A percentile compares a stretch with the other conserved stretches of the same genome.
Evolutionary conservation across 2,329 filamentous ascomycete genomes (phyloP).

Genomic region (Penicillium aurantiogriseum): DNA sequence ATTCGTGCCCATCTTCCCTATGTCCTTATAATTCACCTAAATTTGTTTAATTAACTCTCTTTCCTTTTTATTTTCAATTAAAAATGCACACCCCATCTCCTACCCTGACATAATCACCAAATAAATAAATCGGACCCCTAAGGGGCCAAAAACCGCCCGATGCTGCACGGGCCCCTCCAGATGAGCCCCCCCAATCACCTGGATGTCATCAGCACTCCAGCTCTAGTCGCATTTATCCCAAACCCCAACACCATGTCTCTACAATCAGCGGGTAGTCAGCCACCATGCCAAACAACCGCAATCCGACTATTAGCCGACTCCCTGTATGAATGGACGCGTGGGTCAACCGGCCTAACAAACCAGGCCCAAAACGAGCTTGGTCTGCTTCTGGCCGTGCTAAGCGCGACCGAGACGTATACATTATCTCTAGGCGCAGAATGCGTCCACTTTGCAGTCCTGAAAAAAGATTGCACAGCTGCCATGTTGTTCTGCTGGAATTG

Average conservation of each 20-base stretch:
- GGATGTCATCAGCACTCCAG: background rate
- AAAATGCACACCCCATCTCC: background rate
- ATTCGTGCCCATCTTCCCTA: background rate
- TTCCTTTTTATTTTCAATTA: background rate
- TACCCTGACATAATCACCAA: background rate
- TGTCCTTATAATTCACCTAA: too few relatives aligned
- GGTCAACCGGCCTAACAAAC: constrained; percentile 11
- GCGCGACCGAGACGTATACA: constrained; percentile 1
- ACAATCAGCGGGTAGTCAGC: background rate
- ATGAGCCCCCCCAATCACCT: background rate
- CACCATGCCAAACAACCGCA: constrained; percentile 4
- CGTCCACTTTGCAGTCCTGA: too few relatives aligned
- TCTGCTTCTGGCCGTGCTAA: constrained; percentile 9
- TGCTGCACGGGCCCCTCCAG: too few relatives aligned
- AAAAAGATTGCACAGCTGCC: too few relatives aligned
- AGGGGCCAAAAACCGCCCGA: background rate
- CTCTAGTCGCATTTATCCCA: background rate
- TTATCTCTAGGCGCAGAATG: too few relatives aligned
- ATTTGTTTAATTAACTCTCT: background rate
- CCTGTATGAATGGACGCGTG: constrained; percentile 15
- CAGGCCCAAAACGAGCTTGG: constrained; percentile 16
- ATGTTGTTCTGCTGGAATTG: too few relatives aligned
- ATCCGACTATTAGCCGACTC: constrained; percentile 13
- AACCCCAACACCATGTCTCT: background rate
- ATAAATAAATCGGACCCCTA: background rate